Conservation (phyloP, 192 early-diverging fungal genomes). For the Coemansia sp. region DNA sequence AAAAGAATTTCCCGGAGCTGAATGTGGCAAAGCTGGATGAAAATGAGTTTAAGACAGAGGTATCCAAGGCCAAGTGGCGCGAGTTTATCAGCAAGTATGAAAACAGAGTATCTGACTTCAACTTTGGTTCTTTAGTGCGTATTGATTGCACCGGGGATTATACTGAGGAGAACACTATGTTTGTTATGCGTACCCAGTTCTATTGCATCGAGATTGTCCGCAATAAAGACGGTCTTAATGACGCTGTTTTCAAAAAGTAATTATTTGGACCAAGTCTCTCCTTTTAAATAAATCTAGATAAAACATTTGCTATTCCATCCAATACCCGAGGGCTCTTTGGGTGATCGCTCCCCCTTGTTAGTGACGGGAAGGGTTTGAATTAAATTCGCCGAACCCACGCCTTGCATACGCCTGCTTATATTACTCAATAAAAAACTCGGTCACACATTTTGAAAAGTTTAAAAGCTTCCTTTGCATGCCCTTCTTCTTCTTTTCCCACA, state of each 20-base stretch:
- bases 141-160: constrained; percentile 74
- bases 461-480: too few relatives aligned
- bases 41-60: constrained; percentile 75
- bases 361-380: too few relatives aligned
- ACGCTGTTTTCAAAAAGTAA: constrained; percentile 2
- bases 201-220: constrained; percentile 88
- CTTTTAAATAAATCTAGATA: too few relatives aligned
- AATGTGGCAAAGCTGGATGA: constrained; percentile 67
- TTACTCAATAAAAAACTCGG: too few relatives aligned
- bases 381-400: too few relatives aligned
- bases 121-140: constrained; percentile 89
- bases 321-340: too few relatives aligned
- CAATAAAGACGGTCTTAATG: constrained; percentile 81
- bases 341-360: too few relatives aligned
- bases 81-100: constrained; percentile 85
- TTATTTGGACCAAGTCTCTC: too few relatives aligned
- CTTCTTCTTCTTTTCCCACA: too few relatives aligned
- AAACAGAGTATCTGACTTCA: constrained; percentile 81
- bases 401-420: too few relatives aligned
- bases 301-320: too few relatives aligned
- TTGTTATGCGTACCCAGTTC: constrained; percentile 87
- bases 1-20: constrained; percentile 71
- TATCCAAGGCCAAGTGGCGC: constrained; percentile 86
- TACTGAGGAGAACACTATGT: constrained; percentile 83
- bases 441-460: too few relatives aligned